Evolutionary conservation across 805 yeast species (phyloP).

Genomic region (Saturnispora saitoi): DNA sequence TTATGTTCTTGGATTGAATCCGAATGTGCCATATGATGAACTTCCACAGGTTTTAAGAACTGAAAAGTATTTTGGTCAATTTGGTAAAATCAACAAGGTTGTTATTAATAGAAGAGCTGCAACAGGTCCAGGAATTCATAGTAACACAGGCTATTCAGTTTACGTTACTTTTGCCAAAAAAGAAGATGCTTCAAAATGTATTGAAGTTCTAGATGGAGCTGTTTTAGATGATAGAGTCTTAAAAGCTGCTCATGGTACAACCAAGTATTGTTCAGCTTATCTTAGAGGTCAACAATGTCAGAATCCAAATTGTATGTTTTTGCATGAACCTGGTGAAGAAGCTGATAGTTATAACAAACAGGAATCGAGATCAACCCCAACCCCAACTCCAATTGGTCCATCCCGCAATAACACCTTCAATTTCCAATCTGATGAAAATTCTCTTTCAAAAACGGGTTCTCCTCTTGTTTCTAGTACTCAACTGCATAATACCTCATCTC

Average conservation of each 20-base stretch:
- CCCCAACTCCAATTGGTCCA: neutral
- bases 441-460: conserved; percentile 25
- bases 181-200: conserved; percentile 93
- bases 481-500: conserved; percentile 2
- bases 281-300: conserved; percentile 94
- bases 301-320: conserved; percentile 96
- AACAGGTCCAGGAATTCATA: conserved; percentile 29
- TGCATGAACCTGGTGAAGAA: conserved; percentile 99
- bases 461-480: conserved; percentile 17
- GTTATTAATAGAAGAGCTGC: conserved; percentile 79
- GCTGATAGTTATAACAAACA: conserved; percentile 94
- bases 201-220: conserved; percentile 86
- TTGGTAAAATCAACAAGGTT: conserved; percentile 88
- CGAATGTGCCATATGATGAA: conserved; percentile 79
- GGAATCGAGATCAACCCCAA: conserved; percentile 30
- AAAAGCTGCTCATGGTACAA: conserved; percentile 96
- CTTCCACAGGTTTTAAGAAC: conserved; percentile 74
- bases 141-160: conserved; percentile 79
- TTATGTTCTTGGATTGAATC: conserved; percentile 90
- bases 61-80: conserved; percentile 96
- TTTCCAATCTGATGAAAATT: conserved; percentile 55
- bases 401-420: conserved; percentile 32
- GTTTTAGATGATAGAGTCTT: conserved; percentile 83
- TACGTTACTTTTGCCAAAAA: conserved; percentile 89
- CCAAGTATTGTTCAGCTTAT: conserved; percentile 96